Percentiles rank a stretch among this genome's conserved stretches.
Conservation (phyloP, 2,329 filamentous ascomycete genomes). For the Pezicula carpinea region DNA sequence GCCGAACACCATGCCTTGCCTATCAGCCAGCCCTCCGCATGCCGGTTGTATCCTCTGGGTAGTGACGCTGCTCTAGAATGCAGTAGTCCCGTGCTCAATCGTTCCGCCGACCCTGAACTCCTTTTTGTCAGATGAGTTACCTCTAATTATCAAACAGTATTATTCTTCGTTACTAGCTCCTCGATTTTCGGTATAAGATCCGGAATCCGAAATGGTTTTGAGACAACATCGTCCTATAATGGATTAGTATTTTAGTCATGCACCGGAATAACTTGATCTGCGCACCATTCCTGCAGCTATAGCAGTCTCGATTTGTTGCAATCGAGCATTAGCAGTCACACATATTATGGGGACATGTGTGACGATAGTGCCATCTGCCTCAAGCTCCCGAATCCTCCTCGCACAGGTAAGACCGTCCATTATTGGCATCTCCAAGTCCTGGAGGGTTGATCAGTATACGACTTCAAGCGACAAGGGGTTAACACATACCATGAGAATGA, state of each 20-base stretch:
- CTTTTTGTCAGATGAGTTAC: no score
- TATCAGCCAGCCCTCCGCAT: no score
- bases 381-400: constrained; percentile 62
- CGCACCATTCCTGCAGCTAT: constrained; percentile 69
- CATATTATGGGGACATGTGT: constrained; percentile 72
- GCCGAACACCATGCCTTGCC: no score
- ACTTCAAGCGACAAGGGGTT: not conserved
- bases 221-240: constrained; percentile 66
- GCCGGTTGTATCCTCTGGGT: no score
- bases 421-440: constrained; percentile 74
- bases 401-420: constrained; percentile 79
- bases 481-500: constrained; percentile 66
- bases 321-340: constrained; percentile 77
- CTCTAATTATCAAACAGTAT: no score
- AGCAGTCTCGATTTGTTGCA: constrained; percentile 68
- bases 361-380: constrained; percentile 46
- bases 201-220: constrained; percentile 75
- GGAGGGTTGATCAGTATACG: not conserved
- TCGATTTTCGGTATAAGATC: constrained; percentile 65
- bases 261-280: constrained; percentile 11
- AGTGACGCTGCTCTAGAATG: no score
- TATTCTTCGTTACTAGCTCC: constrained; percentile 30
- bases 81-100: no score
- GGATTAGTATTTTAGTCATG: constrained; percentile 13
- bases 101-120: no score